Percentiles rank a stretch among this genome's conserved stretches.
Conservation (phyloP, 257 asterid species). For the Parsonsia alboflavescens region DNA sequence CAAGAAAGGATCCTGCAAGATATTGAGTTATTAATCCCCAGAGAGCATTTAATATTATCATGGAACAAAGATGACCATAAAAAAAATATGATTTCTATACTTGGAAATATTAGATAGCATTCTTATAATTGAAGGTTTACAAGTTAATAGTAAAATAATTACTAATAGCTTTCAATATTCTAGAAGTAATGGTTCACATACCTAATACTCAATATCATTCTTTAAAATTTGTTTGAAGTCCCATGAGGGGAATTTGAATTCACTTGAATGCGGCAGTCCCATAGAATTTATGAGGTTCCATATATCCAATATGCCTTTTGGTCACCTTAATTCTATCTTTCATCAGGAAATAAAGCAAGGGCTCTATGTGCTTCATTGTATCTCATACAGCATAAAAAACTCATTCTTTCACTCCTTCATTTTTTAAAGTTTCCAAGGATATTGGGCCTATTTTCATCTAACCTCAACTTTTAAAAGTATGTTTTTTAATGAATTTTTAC, state of each 20-base stretch:
- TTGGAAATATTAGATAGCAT: not conserved
- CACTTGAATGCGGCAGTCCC: not conserved
- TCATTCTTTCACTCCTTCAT: not conserved
- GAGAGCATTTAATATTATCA: not conserved
- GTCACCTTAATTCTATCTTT: not conserved
- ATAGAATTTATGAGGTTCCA: not conserved
- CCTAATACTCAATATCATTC: not conserved
- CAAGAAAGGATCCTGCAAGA: conserved; percentile 89
- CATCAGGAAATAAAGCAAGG: not conserved
- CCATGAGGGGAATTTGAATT: not conserved
- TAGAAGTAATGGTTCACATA: not conserved
- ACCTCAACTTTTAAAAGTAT: not conserved
- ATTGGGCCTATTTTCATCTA: not conserved
- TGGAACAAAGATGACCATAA: not conserved
- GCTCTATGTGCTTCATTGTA: not conserved
- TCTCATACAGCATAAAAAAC: not conserved
- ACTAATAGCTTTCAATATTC: not conserved
- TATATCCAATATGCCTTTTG: not conserved
- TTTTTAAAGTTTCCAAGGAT: not conserved
- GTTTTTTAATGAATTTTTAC: not conserved
- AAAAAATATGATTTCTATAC: too few species aligned
- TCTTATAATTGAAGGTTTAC: not conserved
- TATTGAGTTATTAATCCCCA: conserved; percentile 15
- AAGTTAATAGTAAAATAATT: not conserved
- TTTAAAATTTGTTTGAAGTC: not conserved